Percentiles rank a stretch among this genome's conserved stretches.
phyloP scores from a whole-genome alignment of 2,329 filamentous ascomycete species.

The Fusarium stilboides region DNA sequence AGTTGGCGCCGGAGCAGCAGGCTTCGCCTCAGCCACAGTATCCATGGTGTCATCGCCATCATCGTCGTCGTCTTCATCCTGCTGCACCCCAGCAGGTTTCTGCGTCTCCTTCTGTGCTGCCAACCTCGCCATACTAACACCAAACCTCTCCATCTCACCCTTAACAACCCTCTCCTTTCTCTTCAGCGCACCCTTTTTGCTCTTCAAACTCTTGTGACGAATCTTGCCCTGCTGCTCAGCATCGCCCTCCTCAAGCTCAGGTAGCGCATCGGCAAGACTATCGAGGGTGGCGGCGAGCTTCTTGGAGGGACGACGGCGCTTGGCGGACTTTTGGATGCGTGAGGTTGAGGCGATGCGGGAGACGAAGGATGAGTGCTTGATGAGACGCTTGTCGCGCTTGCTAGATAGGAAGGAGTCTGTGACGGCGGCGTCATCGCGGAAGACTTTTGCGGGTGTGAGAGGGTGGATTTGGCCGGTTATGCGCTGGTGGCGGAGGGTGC shows the following conservation, averaged over 20 bases:
- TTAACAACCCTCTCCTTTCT: constrained; percentile 84
- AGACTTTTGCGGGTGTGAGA: constrained; percentile 66
- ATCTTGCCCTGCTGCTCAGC: constrained; percentile 71
- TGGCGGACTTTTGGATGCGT: constrained; percentile 44
- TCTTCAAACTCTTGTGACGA: constrained; percentile 80
- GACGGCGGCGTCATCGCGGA: constrained; percentile 66
- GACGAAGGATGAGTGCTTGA: constrained; percentile 86
- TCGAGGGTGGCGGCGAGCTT: constrained; percentile 84
- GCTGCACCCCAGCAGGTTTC: constrained; percentile 18
- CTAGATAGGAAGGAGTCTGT: constrained; percentile 75
- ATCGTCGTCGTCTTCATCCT: constrained; percentile 17
- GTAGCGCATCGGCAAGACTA: constrained; percentile 84
- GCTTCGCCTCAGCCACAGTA: constrained; percentile 23
- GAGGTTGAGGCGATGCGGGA: constrained; percentile 78
- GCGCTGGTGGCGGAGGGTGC: constrained; percentile 68
- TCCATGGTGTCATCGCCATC: constrained; percentile 39
- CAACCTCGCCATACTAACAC: constrained; percentile 84
- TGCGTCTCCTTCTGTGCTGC: constrained; percentile 53
- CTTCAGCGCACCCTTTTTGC: constrained; percentile 84
- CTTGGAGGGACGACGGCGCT: constrained; percentile 74
- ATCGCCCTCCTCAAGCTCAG: constrained; percentile 69
- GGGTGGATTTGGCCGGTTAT: constrained; percentile 65
- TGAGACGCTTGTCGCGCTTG: constrained; percentile 87
- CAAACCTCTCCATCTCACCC: constrained; percentile 87
- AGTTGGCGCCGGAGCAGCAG: constrained; percentile 56